phyloP scores from a whole-genome alignment of 345 rosid species.

The Noccaea bulbosa region DNA sequence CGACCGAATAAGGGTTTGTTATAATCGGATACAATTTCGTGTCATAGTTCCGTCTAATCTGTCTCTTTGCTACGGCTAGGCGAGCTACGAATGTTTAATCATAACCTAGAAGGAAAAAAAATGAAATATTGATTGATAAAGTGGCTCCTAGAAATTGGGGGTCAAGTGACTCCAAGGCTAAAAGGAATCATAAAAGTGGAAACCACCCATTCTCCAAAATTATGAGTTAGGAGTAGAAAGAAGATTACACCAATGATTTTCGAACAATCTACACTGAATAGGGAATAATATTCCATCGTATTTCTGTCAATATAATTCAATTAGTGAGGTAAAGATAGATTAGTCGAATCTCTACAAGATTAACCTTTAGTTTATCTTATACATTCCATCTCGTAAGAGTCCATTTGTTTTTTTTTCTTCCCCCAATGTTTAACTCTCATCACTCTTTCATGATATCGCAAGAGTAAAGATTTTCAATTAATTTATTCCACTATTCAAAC shows the following conservation, averaged over 20 bases:
- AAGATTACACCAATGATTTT: background rate
- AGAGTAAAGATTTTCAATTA: too few relatives aligned
- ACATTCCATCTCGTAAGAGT: too few relatives aligned
- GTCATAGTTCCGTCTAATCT: background rate
- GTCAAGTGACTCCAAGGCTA: conserved; percentile 25
- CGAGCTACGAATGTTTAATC: background rate
- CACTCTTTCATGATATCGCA: too few relatives aligned
- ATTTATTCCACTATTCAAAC: background rate
- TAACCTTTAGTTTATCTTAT: too few relatives aligned
- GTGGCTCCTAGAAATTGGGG: conserved; percentile 27
- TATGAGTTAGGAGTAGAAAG: background rate
- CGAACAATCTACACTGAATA: background rate
- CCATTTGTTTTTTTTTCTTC: too few relatives aligned
- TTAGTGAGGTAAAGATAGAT: too few relatives aligned
- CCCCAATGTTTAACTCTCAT: too few relatives aligned
- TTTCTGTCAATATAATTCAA: too few relatives aligned
- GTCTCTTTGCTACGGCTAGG: background rate
- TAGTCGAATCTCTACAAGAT: too few relatives aligned
- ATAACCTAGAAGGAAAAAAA: background rate
- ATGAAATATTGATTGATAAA: background rate
- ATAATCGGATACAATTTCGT: background rate
- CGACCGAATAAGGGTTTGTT: background rate
- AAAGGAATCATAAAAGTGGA: conserved; percentile 2
- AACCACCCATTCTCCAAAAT: background rate
- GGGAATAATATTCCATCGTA: too few relatives aligned